Base-by-base conservation (phyloP, 768 basidiomycete genomes). In the Lactifluus rugatus region DNA sequence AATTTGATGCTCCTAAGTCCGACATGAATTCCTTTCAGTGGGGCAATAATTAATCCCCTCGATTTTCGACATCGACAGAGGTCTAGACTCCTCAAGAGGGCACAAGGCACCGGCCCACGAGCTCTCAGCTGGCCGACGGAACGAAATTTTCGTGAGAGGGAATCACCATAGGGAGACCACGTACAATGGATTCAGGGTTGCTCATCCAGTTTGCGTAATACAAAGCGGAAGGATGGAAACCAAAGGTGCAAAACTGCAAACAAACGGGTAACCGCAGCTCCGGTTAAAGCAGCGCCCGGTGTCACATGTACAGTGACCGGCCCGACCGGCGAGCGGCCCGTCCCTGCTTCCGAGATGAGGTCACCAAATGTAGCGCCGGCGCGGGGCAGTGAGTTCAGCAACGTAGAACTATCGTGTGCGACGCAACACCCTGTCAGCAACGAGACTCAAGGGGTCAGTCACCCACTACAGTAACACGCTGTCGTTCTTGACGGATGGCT, bases 1-100 rank as follows among this genome's bases (percentile, higher is more conserved):
- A 47, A 4, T 3, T 28, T 28, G 39, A n/a, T 16, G 5, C 17
- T 32, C 48, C 44, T 2, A 54, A 49, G 58, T 58, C 57, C 57
- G 57, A 54, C 32, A 21, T 49, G 54, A 48, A 54, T 48, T 54
- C 36, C 21, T 23, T 34, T 54, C 47, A 13, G 37, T 34, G 28
- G 41, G 47, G 32, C n/a, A 59, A 49, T 41, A 13, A 48, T 47
- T 39, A 21, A 11, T 3, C 19, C 19, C 47, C 52, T 25, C 23
- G 31, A 32, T 25, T 58, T 48, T 37, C 44, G 23, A 48, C 19
- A 8, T n/a, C 25, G 16, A 21, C 51, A 44, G 31, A 45, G 23
- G 45, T 34, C 46, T 21, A 32, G 47, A 37, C 23, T 54, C 21
- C 19, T 31, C 31, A n/a, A 31, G 5, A 48, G 31, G 46, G 16